Conservation (phyloP, 441 rosid species). For the Hura crepitans region DNA sequence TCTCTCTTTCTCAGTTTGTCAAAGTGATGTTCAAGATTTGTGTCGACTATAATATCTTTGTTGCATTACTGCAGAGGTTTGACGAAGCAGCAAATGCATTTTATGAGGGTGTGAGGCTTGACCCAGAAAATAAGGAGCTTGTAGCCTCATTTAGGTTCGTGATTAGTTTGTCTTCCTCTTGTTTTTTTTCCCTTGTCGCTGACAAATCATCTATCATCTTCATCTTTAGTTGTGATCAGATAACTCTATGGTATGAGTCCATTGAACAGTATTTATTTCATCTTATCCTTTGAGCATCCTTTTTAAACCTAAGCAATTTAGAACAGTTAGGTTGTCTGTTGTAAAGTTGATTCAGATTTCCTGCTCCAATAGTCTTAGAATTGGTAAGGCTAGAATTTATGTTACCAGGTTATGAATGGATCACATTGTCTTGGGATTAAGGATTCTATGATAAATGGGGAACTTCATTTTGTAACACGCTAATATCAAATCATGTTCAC, state of each 20-base stretch:
- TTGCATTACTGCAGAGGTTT: constrained; percentile 49
- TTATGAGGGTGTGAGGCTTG: constrained; percentile 75
- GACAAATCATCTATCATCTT: neutral
- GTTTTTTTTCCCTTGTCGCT: neutral
- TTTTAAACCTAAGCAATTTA: neutral
- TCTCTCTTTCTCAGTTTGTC: neutral
- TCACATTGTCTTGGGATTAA: neutral
- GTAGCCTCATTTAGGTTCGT: constrained; percentile 67
- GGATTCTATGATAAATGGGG: neutral
- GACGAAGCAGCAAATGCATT: constrained; percentile 94
- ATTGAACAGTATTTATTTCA: neutral
- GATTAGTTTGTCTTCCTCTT: neutral
- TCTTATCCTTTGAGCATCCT: neutral
- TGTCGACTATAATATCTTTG: constrained; percentile 10
- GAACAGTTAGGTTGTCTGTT: neutral
- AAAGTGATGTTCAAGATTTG: neutral
- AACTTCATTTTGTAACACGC: neutral
- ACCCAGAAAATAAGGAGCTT: constrained; percentile 82
- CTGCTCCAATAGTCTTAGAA: neutral
- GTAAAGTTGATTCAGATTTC: neutral
- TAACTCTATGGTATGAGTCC: neutral
- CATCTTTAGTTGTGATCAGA: neutral
- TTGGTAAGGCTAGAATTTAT: neutral
- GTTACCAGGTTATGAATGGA: neutral
- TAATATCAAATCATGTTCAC: neutral